These are phyloP conservation scores for Diaporthe sp. DNA, from an alignment of 2,329 filamentous ascomycete species.

Conservation along the genomic window DNA sequence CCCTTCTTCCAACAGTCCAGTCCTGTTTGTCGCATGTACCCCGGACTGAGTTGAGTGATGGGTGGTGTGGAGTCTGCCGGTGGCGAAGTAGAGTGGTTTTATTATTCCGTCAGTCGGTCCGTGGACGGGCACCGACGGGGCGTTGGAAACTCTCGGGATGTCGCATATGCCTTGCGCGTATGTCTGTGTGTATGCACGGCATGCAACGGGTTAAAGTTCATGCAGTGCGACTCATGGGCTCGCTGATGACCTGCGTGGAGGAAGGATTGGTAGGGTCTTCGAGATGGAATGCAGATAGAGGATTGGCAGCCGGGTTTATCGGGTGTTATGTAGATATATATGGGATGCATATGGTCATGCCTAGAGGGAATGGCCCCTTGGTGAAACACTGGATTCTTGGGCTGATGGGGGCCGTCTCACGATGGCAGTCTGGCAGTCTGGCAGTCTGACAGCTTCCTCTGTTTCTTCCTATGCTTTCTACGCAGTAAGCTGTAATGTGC, in stretches of 20 bases:
- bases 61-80: background rate
- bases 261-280: background rate
- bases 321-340: background rate
- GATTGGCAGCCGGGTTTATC: background rate
- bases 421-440: too few relatives aligned
- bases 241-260: background rate
- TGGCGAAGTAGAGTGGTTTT: background rate
- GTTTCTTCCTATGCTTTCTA: background rate
- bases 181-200: conserved; percentile 4
- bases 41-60: background rate
- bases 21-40: background rate
- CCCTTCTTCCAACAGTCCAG: background rate
- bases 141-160: conserved; percentile 4
- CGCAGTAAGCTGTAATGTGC: background rate
- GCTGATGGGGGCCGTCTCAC: conserved; percentile 5
- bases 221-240: background rate
- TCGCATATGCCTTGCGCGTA: background rate
- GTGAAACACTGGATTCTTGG: conserved; percentile 18
- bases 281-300: background rate
- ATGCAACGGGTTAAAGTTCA: background rate
- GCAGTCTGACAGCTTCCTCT: background rate
- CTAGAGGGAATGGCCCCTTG: conserved; percentile 13
- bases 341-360: background rate
- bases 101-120: background rate
- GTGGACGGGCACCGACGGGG: background rate